Evolutionary conservation across 805 yeast species (phyloP), one percentile per base, ranked within the genome.

Genomic region (Candida wancherniae): DNA sequence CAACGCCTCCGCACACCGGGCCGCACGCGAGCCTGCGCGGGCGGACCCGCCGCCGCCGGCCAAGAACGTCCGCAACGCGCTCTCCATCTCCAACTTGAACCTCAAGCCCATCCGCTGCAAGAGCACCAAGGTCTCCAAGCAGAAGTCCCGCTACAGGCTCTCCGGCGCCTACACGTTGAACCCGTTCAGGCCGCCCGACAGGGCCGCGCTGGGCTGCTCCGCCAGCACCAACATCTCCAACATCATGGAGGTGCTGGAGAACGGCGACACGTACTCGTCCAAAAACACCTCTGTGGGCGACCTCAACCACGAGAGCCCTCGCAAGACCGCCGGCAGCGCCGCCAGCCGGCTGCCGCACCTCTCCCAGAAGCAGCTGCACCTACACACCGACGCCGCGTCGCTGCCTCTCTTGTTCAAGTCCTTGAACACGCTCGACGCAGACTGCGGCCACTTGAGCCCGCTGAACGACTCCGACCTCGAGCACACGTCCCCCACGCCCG

Each of bases 41-140:
- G 14, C 22, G 15, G n/a, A n/a, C n/a, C n/a, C n/a, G n/a, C n/a
- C n/a, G n/a, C n/a, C 6, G 30, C 34, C 14, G 19, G 28, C 16
- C 14, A 22, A 11, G n/a, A 19, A 13, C 17, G 39, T 50, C 24
- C 34, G 37, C 5, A 47, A 46, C 29, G 34, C 49, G 17, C 37
- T 42, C 9, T 64, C 70, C n/a, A 44, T 63, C 11, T 57, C 67
- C 2, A 53, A 57, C 40, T 48, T 66, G 28, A 48, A 50, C 26
- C 47, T 66, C 29, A 63, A 63, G 42, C 71, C 71, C 4, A 53
- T 66, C n/a, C 40, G 61, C 31, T 62, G 69, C 40, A 31, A 40
- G 42, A 16, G 48, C 19, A 34, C 53, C 16, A 58, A 53, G 33
- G 53, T 63, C 2, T 47, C 55, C 36, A 64, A 62, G 46, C 62